Evolutionary conservation across 1,284 basidiomycete species (phyloP), one percentile per base, ranked within the genome.

Genomic region (Cerrena zonata): DNA sequence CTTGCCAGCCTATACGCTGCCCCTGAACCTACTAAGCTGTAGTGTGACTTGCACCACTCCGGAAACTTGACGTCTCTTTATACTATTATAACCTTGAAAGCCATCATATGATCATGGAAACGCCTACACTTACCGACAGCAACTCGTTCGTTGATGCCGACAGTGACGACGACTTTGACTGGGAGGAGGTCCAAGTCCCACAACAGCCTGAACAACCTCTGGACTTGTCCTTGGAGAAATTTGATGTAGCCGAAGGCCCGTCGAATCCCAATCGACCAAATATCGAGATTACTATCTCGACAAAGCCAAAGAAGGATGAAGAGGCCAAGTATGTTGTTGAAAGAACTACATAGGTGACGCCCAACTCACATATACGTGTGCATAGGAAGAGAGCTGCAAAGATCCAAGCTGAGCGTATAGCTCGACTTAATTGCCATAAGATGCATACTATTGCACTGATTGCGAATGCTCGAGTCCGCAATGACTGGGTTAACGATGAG

Each of bases 401-500:
- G 64, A 75, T 63, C 25, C 72, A 77, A 51, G 77, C 78, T 7
- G 88, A 93, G 61, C 79, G 91, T 11, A 71, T 86, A 19, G 65
- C 84, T 11, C 78, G 92, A 21, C 80, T 94, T 39, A 79, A 86
- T 52, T 83, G 82, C 49, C 93, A 96, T 71, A 94, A 94, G 68
- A 72, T 91, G 12, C 94, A 97, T 61, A 89, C 89, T 2, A 70
- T 96, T 3, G 71, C 80, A 13, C 75, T 97, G 5, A 77, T 98
- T 2, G 80, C 82, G 3, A 91, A 88, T 61, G 86, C 88, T 2
- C 71, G 77, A 27, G 71, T 84, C 13, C 80, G 95, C 42, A 98
- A 99, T 65, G 74, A 73, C 49, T 94, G 90, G 89, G 66, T 93
- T 18, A 94, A 92, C 54, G 89, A 97, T 61, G 69, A 72, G 1